Conservation (phyloP, 176 grass and related monocot species). For the Musa itinerans region DNA sequence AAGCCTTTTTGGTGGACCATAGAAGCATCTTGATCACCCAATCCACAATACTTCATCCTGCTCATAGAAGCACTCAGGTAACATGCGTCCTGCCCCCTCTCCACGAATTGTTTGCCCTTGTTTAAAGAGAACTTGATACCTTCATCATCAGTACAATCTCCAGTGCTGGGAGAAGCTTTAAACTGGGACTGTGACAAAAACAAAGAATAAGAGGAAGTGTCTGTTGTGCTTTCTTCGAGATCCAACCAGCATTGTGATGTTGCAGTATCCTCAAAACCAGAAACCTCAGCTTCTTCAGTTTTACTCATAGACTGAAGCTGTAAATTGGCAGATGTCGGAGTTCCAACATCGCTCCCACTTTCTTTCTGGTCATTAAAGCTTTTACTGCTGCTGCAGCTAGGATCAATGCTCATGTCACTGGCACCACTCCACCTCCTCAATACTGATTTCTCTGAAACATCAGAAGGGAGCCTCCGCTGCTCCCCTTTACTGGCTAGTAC, state of each 20-base stretch:
- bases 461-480: slow-evolving; percentile 74
- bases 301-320: slow-evolving; percentile 38
- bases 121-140: slow-evolving; percentile 29
- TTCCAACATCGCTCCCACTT: slow-evolving; percentile 44
- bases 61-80: neutral
- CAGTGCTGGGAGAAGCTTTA: slow-evolving; percentile 23
- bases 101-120: slow-evolving; percentile 26
- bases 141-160: slow-evolving; percentile 28
- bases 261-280: slow-evolving; percentile 29
- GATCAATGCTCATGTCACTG: slow-evolving; percentile 97
- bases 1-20: slow-evolving; percentile 35
- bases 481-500: slow-evolving; percentile 63
- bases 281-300: slow-evolving; percentile 30
- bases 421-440: slow-evolving; percentile 87
- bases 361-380: slow-evolving; percentile 55
- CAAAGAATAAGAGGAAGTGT: slow-evolving; percentile 4
- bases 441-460: slow-evolving; percentile 69
- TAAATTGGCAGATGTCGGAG: slow-evolving; percentile 49
- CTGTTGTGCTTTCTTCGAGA: slow-evolving; percentile 30
- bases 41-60: slow-evolving; percentile 8
- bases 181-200: slow-evolving; percentile 5
- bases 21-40: slow-evolving; percentile 29
- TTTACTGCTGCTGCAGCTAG: slow-evolving; percentile 44
- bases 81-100: slow-evolving; percentile 31
- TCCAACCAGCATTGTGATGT: slow-evolving; percentile 30